Conservation (phyloP, 2,329 filamentous ascomycete genomes). For the Fusarium irregulare region DNA sequence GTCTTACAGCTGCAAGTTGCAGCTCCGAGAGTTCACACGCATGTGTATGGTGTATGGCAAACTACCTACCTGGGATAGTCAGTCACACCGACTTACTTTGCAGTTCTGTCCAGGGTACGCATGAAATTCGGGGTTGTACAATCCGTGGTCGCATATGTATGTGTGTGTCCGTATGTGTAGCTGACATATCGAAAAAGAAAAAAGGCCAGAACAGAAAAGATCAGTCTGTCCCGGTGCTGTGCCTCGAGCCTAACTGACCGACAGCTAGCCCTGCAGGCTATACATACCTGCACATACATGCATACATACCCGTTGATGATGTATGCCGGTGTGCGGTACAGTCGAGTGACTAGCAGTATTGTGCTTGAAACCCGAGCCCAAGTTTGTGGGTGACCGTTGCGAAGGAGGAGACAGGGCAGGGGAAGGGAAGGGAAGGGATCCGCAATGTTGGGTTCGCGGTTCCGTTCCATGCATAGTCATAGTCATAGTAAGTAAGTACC, state of each 20-base stretch:
- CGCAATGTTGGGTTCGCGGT: slow-evolving; percentile 16
- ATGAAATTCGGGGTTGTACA: slow-evolving; percentile 45
- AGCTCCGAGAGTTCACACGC: slow-evolving; percentile 39
- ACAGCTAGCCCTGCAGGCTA: not conserved
- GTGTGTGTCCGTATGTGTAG: not conserved
- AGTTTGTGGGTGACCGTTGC: slow-evolving; percentile 36
- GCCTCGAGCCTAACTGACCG: not conserved
- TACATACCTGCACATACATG: not conserved
- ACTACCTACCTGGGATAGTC: slow-evolving; percentile 12
- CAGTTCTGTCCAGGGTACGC: slow-evolving; percentile 34
- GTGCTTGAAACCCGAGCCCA: slow-evolving; percentile 15
- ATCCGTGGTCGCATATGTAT: slow-evolving; percentile 21
- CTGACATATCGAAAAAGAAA: not conserved
- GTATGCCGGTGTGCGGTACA: slow-evolving; percentile 20
- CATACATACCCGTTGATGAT: slow-evolving; percentile 29
- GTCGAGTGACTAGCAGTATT: not conserved
- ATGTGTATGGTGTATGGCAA: slow-evolving; percentile 16
- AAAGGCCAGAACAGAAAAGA: not conserved
- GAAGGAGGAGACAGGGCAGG: slow-evolving; percentile 7
- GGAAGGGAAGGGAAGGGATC: slow-evolving; percentile 21
- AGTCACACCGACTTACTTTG: slow-evolving; percentile 46
- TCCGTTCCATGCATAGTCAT: not conserved
- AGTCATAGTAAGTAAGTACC: not conserved
- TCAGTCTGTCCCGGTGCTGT: not conserved
- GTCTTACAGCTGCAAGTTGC: slow-evolving; percentile 32